Evolutionary conservation across 202 grass and related monocot genomes (phyloP).

Genomic region (Panicum virgatum): DNA sequence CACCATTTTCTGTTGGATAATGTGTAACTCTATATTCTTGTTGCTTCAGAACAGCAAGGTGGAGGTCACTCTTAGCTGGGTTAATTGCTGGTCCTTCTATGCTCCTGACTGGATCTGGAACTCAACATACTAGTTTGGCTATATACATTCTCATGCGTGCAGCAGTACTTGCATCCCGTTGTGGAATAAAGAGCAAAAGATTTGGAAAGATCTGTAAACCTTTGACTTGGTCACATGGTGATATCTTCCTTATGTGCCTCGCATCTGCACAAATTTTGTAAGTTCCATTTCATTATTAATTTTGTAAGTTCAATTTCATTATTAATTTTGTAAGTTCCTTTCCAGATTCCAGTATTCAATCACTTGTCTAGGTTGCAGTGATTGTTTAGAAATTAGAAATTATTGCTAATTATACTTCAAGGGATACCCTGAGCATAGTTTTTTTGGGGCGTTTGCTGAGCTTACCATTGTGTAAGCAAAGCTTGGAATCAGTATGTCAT

Average conservation of each 20-base stretch:
- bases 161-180: constrained; percentile 81
- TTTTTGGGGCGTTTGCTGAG: constrained; percentile 4
- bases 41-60: constrained; percentile 86
- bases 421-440: neutral
- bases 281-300: too few relatives aligned
- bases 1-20: neutral
- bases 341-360: constrained; percentile 27
- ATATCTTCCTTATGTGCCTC: constrained; percentile 96
- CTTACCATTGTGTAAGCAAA: neutral
- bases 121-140: constrained; percentile 94
- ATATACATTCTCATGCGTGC: constrained; percentile 96
- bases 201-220: constrained; percentile 92
- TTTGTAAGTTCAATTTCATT: too few relatives aligned
- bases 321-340: constrained; percentile 77
- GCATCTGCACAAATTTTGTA: constrained; percentile 93
- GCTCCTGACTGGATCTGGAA: constrained; percentile 84
- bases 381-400: neutral
- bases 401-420: constrained; percentile 8
- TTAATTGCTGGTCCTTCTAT: constrained; percentile 89
- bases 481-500: neutral
- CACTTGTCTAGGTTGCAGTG: constrained; percentile 2
- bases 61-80: constrained; percentile 87
- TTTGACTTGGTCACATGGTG: constrained; percentile 94
- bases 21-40: constrained; percentile 33
- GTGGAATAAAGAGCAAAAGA: constrained; percentile 91